Evolutionary conservation across 2,329 filamentous ascomycete genomes (phyloP).

Genomic region (Thelonectria olida): DNA sequence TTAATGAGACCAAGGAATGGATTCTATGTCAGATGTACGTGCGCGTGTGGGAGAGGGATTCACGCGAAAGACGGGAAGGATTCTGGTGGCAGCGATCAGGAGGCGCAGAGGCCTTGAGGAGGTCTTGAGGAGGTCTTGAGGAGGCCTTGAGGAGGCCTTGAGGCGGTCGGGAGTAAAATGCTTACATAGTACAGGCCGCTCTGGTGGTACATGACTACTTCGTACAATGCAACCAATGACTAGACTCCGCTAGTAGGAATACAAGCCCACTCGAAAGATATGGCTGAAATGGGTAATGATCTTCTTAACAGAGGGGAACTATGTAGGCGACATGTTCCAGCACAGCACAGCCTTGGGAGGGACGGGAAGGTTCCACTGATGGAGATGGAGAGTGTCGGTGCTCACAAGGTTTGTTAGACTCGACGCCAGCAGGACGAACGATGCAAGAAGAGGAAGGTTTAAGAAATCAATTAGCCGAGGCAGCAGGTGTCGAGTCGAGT

Average conservation of each 20-base stretch:
- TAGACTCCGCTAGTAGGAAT: too few relatives aligned
- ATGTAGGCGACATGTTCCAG: not conserved
- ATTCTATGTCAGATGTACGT: too few relatives aligned
- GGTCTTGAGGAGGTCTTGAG: not conserved
- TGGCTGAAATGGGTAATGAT: slow-evolving; percentile 17
- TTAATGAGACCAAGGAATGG: not conserved
- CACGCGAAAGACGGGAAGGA: slow-evolving; percentile 1
- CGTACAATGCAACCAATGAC: too few relatives aligned
- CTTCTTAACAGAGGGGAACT: not conserved
- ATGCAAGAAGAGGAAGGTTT: not conserved
- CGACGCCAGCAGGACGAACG: too few relatives aligned
- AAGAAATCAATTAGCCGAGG: too few relatives aligned
- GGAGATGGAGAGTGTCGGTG: too few relatives aligned
- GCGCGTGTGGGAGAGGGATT: not conserved
- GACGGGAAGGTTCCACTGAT: too few relatives aligned
- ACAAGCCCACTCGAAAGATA: slow-evolving; percentile 12
- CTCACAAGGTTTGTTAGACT: too few relatives aligned
- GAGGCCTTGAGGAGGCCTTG: not conserved
- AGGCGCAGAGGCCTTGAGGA: slow-evolving; percentile 14
- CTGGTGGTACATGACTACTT: not conserved
- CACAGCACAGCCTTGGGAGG: not conserved
- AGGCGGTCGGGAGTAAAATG: not conserved
- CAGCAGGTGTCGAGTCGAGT: not conserved
- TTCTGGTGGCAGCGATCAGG: not conserved
- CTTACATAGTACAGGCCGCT: slow-evolving; percentile 8